phyloP scores from a whole-genome alignment of 257 asterid species.

The Thymus mandschuricus region DNA sequence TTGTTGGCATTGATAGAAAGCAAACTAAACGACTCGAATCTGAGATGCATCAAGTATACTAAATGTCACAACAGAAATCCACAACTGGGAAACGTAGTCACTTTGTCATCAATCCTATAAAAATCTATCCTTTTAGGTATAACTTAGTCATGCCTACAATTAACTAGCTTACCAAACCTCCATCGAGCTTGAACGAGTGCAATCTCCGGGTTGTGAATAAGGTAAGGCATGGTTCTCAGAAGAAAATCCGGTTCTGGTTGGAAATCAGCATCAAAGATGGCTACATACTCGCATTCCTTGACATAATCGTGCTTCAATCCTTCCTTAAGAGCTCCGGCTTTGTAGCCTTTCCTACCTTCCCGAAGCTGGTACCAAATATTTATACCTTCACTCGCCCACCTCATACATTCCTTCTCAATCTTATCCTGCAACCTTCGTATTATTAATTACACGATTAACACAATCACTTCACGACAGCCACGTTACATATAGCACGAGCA shows the following conservation, averaged over 20 bases:
- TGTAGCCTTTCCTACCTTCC: conserved; percentile 61
- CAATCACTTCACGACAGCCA: conserved; percentile 12
- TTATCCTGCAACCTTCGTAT: conserved; percentile 42
- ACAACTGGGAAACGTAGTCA: not conserved
- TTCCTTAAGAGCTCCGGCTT: conserved; percentile 67
- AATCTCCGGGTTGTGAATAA: conserved; percentile 55
- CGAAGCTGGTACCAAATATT: conserved; percentile 59
- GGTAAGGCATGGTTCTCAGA: conserved; percentile 49
- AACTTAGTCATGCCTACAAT: not conserved
- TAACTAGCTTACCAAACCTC: conserved; percentile 56
- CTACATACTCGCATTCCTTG: conserved; percentile 59
- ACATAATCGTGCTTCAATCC: conserved; percentile 57
- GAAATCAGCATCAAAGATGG: conserved; percentile 75
- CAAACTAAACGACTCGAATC: not conserved
- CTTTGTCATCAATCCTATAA: conserved; percentile 1
- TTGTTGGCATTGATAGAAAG: not conserved
- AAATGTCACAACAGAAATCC: not conserved
- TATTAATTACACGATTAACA: conserved; percentile 19
- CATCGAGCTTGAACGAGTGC: conserved; percentile 74
- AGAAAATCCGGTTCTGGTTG: conserved; percentile 69
- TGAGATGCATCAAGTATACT: not conserved
- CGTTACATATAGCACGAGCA: not conserved
- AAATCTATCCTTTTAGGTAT: not conserved
- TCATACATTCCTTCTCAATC: conserved; percentile 64
- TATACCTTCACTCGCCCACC: conserved; percentile 67